These are phyloP conservation scores for Artemisia argyi DNA, from an alignment of 129 eudicot species.

Conservation along the genomic window DNA sequence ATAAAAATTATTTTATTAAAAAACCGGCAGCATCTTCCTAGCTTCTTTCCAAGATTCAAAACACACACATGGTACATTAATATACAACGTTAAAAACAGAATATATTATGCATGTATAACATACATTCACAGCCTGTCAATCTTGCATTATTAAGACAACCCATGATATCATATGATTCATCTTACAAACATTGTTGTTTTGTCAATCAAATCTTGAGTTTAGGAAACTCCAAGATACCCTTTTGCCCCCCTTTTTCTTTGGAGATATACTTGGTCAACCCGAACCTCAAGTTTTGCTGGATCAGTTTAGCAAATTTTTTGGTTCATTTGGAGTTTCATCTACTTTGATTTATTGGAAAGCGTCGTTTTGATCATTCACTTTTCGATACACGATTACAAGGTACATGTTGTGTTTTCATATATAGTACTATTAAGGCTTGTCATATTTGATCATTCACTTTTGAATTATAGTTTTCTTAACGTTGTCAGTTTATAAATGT, in stretches of 20 bases:
- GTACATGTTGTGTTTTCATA: slow-evolving; percentile 15
- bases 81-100: slow-evolving; percentile 30
- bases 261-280: slow-evolving; percentile 29
- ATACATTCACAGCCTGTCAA: slow-evolving; percentile 38
- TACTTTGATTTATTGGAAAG: slow-evolving; percentile 14
- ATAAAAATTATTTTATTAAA: slow-evolving; percentile 7
- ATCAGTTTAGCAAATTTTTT: neutral
- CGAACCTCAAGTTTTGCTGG: slow-evolving; percentile 4
- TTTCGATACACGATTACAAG: slow-evolving; percentile 1
- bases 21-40: slow-evolving; percentile 37
- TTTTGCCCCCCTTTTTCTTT: slow-evolving; percentile 24
- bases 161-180: slow-evolving; percentile 21
- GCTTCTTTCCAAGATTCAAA: slow-evolving; percentile 38
- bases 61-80: slow-evolving; percentile 33
- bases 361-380: slow-evolving; percentile 10
- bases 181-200: slow-evolving; percentile 31
- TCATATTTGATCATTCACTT: too few species aligned
- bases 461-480: neutral
- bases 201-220: slow-evolving; percentile 31
- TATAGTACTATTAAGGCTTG: neutral
- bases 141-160: slow-evolving; percentile 36
- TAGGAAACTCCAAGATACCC: slow-evolving; percentile 31
- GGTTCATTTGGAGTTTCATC: neutral
- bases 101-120: slow-evolving; percentile 29
- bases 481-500: slow-evolving; percentile 1